Conservation (phyloP, 176 grass and related monocot genomes). For the Elymus sibiricus region DNA sequence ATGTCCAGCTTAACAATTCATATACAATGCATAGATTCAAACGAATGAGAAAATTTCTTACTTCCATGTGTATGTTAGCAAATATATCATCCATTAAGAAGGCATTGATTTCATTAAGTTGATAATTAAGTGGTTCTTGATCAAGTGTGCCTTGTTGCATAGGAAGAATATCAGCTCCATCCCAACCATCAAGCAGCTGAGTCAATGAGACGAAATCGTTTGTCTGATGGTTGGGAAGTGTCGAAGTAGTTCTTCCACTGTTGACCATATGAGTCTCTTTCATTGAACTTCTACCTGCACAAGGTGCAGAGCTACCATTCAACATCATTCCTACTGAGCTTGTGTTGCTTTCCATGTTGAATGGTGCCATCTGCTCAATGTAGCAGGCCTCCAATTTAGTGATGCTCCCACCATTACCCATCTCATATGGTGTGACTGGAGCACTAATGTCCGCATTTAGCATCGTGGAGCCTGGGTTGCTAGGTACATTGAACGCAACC, state of each 20-base stretch:
- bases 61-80: not conserved
- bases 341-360: not conserved
- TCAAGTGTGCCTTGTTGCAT: not conserved
- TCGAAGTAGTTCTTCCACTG: conserved; percentile 2
- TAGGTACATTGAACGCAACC: not conserved
- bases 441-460: no score
- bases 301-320: not conserved
- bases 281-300: no score
- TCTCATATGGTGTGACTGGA: no score
- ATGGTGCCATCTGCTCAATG: not conserved
- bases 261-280: conserved; percentile 5
- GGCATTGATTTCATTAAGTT: not conserved
- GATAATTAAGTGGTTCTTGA: not conserved
- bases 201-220: not conserved
- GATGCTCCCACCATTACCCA: not conserved
- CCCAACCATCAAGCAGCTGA: not conserved
- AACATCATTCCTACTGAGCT: not conserved
- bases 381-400: not conserved
- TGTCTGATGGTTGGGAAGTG: not conserved
- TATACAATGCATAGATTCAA: not conserved
- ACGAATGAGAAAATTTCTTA: not conserved
- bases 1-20: not conserved
- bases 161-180: not conserved
- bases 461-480: not conserved
- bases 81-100: not conserved